Evolutionary conservation across 306 rosid genomes (phyloP), one percentile per base, ranked within the genome.

Genomic region (Castanospermum australe): DNA sequence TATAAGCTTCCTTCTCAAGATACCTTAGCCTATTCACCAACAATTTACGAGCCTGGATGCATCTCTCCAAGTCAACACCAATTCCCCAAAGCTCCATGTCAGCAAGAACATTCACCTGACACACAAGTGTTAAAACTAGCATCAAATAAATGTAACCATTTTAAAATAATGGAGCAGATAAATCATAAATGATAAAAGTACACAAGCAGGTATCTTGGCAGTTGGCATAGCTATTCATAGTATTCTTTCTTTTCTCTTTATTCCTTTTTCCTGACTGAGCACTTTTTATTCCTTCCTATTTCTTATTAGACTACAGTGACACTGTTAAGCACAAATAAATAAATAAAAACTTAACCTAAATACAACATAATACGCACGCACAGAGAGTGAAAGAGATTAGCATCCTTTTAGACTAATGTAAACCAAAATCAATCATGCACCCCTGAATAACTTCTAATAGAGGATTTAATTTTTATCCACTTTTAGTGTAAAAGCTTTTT

Each of bases 81-180:
- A 95, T 92, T 56, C 99, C 99, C 92, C 95, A 91, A 61, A 88
- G 86, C 82, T 95, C 99, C 99, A 95, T 91, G 83, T 95, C 99
- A 59, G 97, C 99, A 79, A 95, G 94, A 84, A 95, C 82, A 77
- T 89, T 87, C 74, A 95, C 95, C 99, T 95, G 81, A 70, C 21
- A 78, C 39, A 62, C 21, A 75, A 17, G 79, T 54, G 76, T 81
- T 67, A 78, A 74, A 62, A 73, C 57, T 42, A 65, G 61, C 44
- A 70, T 84, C 51, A 69, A 42, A 80, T 76, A 42, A 48, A 78
- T 61, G 45, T 50, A 63, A 44, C 71, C 74, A 77, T 73, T 2
- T 56, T 75, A 47, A 67, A 60, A 55, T 18, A 68, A 71, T 22
- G 20, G 15, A 22, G 77, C 41, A 63, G 25, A 63, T 20, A 25